Base-by-base conservation (phyloP, 139 green algal genomes). In the Chlamydomonas eustigma region DNA sequence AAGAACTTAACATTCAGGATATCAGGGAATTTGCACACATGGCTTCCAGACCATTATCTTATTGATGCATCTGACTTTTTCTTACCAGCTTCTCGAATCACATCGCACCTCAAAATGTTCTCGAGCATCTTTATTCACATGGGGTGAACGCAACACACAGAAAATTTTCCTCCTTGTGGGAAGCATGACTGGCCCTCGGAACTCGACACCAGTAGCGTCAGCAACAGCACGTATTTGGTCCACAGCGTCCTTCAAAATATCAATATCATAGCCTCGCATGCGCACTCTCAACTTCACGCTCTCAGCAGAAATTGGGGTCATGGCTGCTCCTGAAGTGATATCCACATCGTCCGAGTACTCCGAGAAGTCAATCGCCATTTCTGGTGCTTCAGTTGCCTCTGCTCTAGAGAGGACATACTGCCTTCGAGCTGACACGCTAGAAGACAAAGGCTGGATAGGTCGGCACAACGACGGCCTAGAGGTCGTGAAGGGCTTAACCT, bases 71-170 rank as follows among this genome's bases (percentile, higher is more conserved):
- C 36, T 52, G 31, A 71, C 73, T 63, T 86, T 64, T 91, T 83
- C 86, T 28, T 12, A 18, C 44, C 18, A 12, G 12, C 44, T 58
- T 18, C 44, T 58, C 95, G 92, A 2, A 87, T 95, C 28, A 89
- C 82, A 12, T 18, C 44, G 44, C 24, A 95, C 90, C 84, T 97
- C 91, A 77, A 97, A 97, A 84, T 97, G 93, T 87, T 97, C 93
- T 33, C 91, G 86, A 12, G 88, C 89, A 52, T 97, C 89, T 86
- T 96, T 96, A 88, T 97, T 90, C 5, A 97, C 93, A 84, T 97
- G 92, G 2, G 93, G 93, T 1, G 90, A 96, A 39, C 90, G 86
- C 52, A 97, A 84, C 51, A 97, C 87, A 76, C 89, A 95, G 81
- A 92, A 97, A 0, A 89, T 70, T 44, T 72, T 76, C 69, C 76